Base-by-base conservation (phyloP, 768 basidiomycete genomes). In the Auricularia sp. region DNA sequence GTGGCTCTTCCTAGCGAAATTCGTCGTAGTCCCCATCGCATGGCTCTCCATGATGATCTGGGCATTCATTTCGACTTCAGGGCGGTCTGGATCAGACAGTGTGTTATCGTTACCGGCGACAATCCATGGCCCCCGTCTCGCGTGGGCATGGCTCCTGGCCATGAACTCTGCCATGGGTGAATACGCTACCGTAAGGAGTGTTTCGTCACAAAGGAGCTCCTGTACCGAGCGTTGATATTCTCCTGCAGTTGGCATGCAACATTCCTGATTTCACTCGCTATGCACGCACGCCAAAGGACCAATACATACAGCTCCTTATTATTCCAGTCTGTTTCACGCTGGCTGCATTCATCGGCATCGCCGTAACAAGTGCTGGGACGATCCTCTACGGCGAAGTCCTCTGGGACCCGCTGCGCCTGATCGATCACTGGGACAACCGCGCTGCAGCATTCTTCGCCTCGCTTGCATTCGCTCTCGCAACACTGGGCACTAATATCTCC, bases 241-340 rank as follows among this genome's bases (percentile, higher is more conserved):
- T 5, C 12, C 12, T 29, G 16, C 53, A 51, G 61, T 33, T 35
- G 23, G 67, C 71, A 3, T 64, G 72, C 67, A 92, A 92, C 70
- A 91, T 92, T 65, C 87, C 91, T 1, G 93, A 95, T 74, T 92
- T 95, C 70, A 91, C 91, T 80, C 83, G 91, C 70, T 93, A 93
- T 74, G 88, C 91, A 60, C 11, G 36, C 34, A 61, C 36, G 7
- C 54, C 34, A 43, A 58, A 36, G 67, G 87, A 87, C 1, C 87
- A 90, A 81, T 88, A 84, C 68, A 77, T 90, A 53, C 91, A 93
- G 70, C 72, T 90, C 23, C 67, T 86, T 63, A 84, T 92, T 68
- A 91, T 94, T 64, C 91, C 91, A 2, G 71, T 85, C 29, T 81
- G 84, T 12, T 93, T 94, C 73, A 90, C 88, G 1, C 75, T 91